Percentiles rank a stretch among this genome's conserved stretches.
Evolutionary conservation across 768 basidiomycete species (phyloP).

Genomic region (Inosperma sp.): DNA sequence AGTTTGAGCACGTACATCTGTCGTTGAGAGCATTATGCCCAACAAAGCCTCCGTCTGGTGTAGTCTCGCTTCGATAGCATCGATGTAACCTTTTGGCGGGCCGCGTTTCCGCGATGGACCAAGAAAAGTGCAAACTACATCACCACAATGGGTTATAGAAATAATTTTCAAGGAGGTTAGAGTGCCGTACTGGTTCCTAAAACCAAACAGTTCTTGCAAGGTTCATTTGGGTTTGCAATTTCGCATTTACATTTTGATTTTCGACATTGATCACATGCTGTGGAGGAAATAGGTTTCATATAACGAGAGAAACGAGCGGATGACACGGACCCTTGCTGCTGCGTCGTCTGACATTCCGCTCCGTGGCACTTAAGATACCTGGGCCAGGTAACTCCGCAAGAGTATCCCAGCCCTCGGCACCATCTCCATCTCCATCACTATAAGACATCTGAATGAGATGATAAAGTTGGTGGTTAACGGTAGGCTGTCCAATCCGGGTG

Average conservation of each 20-base stretch:
- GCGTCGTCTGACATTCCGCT: constrained; percentile 60
- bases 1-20: constrained; percentile 36
- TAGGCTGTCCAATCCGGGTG: no score
- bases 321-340: constrained; percentile 63
- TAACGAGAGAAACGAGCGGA: constrained; percentile 5
- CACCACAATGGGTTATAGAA: constrained; percentile 10
- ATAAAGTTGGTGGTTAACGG: not conserved
- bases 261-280: constrained; percentile 85
- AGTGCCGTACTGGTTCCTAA: constrained; percentile 54
- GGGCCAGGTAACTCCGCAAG: constrained; percentile 48
- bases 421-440: constrained; percentile 43
- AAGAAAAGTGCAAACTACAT: constrained; percentile 68
- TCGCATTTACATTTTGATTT: constrained; percentile 92
- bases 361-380: constrained; percentile 28
- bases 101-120: constrained; percentile 80
- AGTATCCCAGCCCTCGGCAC: constrained; percentile 44
- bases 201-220: constrained; percentile 75
- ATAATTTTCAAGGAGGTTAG: constrained; percentile 6
- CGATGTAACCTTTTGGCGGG: constrained; percentile 91
- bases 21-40: constrained; percentile 67
- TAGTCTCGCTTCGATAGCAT: constrained; percentile 85
- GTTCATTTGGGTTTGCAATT: constrained; percentile 51
- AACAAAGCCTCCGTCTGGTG: constrained; percentile 90
- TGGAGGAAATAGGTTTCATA: constrained; percentile 8
- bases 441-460: constrained; percentile 35